phyloP scores from a whole-genome alignment of 306 rosid species.

The Vachellia collinsii region DNA sequence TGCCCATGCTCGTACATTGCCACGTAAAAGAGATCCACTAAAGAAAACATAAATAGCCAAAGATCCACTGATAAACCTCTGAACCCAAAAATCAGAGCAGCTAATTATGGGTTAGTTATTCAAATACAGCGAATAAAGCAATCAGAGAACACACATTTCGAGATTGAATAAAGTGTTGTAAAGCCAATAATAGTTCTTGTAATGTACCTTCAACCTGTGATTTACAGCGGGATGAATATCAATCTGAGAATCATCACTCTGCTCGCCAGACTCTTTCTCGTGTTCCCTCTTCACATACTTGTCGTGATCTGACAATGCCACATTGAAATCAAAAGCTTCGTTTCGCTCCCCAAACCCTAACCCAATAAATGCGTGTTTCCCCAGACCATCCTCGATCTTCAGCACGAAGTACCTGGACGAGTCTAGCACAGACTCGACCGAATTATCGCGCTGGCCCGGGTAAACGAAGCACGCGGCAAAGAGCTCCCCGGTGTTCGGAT shows the following conservation, averaged over 20 bases:
- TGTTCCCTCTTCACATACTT: constrained; percentile 81
- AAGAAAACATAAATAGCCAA: background rate
- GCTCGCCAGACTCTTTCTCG: constrained; percentile 70
- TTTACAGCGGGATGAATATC: constrained; percentile 96
- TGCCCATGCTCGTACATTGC: background rate
- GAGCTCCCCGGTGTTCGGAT: constrained; percentile 84
- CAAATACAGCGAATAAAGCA: constrained; percentile 1
- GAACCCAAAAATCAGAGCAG: constrained; percentile 4
- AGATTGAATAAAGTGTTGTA: background rate
- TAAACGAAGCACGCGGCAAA: constrained; percentile 91
- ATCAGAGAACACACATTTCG: background rate
- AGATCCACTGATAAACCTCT: background rate
- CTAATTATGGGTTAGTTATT: background rate
- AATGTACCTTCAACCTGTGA: constrained; percentile 83
- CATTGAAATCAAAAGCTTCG: constrained; percentile 98
- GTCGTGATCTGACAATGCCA: constrained; percentile 94
- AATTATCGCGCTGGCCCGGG: constrained; percentile 85
- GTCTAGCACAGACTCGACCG: constrained; percentile 92
- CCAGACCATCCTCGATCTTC: constrained; percentile 94
- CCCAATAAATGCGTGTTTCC: constrained; percentile 94
- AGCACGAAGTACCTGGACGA: constrained; percentile 96
- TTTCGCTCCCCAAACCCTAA: constrained; percentile 88
- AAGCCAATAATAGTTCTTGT: background rate
- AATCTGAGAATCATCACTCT: constrained; percentile 65
- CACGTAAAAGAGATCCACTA: background rate